These are phyloP conservation scores for Lichtheimia hyalospora DNA, from an alignment of 371 early-diverging fungal species.

Conservation along the genomic window DNA sequence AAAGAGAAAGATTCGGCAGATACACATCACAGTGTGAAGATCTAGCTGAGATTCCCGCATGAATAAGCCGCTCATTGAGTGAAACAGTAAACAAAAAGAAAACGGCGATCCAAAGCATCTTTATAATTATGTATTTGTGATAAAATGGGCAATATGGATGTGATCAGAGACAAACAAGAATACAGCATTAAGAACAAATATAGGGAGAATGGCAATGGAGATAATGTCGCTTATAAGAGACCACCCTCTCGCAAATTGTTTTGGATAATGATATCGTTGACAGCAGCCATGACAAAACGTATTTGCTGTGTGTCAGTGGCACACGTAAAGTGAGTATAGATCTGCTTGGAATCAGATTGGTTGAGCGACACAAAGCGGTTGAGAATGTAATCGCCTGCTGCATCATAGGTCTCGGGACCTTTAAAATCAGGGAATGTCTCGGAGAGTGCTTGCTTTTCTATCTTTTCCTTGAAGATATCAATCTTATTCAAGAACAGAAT, in stretches of 20 bases:
- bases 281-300: slow-evolving; percentile 64
- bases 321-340: slow-evolving; percentile 91
- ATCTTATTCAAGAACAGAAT: slow-evolving; percentile 98
- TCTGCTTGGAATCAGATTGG: slow-evolving; percentile 72
- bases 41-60: no score
- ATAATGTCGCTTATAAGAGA: slow-evolving; percentile 37
- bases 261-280: slow-evolving; percentile 71
- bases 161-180: background rate
- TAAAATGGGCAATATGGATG: background rate
- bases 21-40: no score
- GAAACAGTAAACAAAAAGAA: background rate
- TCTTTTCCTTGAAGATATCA: slow-evolving; percentile 91
- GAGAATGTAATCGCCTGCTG: slow-evolving; percentile 39
- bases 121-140: no score
- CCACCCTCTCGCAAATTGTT: slow-evolving; percentile 59
- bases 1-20: no score
- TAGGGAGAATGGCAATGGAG: background rate
- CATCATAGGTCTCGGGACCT: slow-evolving; percentile 35
- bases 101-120: no score
- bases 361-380: slow-evolving; percentile 79
- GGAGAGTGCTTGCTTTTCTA: slow-evolving; percentile 73
- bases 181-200: background rate
- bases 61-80: background rate
- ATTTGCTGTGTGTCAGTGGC: slow-evolving; percentile 91
- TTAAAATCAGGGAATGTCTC: slow-evolving; percentile 77